Conservation (phyloP, 768 basidiomycete species). For the Cantharellus anzutake region DNA sequence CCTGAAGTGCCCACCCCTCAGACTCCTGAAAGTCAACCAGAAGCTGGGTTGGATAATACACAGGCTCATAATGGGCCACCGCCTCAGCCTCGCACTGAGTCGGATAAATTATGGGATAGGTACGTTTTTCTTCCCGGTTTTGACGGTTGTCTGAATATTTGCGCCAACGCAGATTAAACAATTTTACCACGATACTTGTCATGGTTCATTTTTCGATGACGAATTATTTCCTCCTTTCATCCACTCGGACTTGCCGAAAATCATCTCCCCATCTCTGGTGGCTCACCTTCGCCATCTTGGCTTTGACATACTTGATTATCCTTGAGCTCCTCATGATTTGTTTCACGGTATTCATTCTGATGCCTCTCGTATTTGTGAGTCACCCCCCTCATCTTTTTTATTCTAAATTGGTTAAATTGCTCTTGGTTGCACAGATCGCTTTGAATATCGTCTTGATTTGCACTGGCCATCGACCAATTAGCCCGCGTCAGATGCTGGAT, state of each 20-base stretch:
- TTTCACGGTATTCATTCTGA: slow-evolving; percentile 56
- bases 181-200: slow-evolving; percentile 31
- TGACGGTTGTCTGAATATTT: not conserved
- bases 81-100: not conserved
- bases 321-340: slow-evolving; percentile 56
- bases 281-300: slow-evolving; percentile 63
- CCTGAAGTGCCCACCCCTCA: not conserved
- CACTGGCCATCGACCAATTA: slow-evolving; percentile 56
- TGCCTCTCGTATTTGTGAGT: slow-evolving; percentile 61
- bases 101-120: not conserved
- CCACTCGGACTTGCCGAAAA: slow-evolving; percentile 49
- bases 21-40: not conserved
- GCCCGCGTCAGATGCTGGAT: not conserved
- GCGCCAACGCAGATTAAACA: not conserved
- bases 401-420: not conserved
- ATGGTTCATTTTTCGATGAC: slow-evolving; percentile 69
- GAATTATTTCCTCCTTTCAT: slow-evolving; percentile 62
- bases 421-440: slow-evolving; percentile 28
- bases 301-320: slow-evolving; percentile 59
- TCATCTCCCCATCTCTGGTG: slow-evolving; percentile 74
- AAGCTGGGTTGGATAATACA: not conserved
- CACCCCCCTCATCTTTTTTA: not conserved
- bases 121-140: not conserved
- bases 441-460: slow-evolving; percentile 68
- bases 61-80: not conserved